Percentiles rank a stretch among this genome's conserved stretches.
Conservation (phyloP, 148 eudicot species). For the Talinum fruticosum region DNA sequence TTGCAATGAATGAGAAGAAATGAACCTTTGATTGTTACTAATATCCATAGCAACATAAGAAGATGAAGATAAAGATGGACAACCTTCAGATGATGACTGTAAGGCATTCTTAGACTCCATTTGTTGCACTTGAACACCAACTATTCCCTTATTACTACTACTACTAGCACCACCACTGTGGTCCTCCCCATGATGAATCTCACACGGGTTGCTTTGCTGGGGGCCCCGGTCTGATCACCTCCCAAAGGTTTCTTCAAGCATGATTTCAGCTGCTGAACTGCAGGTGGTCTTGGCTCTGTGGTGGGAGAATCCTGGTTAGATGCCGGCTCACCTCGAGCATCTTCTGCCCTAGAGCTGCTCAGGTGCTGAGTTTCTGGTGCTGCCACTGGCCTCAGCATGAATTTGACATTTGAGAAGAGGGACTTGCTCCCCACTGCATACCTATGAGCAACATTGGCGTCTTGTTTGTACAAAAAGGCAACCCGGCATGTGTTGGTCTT, state of each 20-base stretch:
- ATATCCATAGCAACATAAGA: constrained; percentile 48
- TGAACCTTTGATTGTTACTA: constrained; percentile 52
- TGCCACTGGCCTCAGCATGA: constrained; percentile 40
- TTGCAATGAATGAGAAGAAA: constrained; percentile 34
- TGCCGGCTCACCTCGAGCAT: constrained; percentile 22
- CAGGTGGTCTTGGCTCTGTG: constrained; percentile 25
- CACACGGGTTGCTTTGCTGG: constrained; percentile 47
- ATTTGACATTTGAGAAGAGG: constrained; percentile 50
- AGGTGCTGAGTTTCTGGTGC: constrained; percentile 35
- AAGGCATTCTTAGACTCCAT: constrained; percentile 34
- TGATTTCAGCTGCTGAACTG: constrained; percentile 52
- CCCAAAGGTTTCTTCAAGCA: constrained; percentile 63
- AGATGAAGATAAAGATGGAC: constrained; percentile 24
- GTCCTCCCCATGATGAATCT: constrained; percentile 59
- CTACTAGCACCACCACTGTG: constrained; percentile 19
- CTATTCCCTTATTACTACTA: constrained; percentile 24
- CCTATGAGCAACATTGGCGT: constrained; percentile 58
- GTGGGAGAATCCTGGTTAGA: constrained; percentile 22
- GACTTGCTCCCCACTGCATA: constrained; percentile 46
- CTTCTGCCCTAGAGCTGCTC: constrained; percentile 30
- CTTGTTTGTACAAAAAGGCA: constrained; percentile 48
- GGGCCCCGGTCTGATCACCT: constrained; percentile 40
- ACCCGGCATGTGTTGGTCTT: constrained; percentile 56
- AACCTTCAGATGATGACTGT: constrained; percentile 35
- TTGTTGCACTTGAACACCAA: constrained; percentile 26